Evolutionary conservation across 2,329 filamentous ascomycete species (phyloP).

Genomic region (Colletotrichum salicis): DNA sequence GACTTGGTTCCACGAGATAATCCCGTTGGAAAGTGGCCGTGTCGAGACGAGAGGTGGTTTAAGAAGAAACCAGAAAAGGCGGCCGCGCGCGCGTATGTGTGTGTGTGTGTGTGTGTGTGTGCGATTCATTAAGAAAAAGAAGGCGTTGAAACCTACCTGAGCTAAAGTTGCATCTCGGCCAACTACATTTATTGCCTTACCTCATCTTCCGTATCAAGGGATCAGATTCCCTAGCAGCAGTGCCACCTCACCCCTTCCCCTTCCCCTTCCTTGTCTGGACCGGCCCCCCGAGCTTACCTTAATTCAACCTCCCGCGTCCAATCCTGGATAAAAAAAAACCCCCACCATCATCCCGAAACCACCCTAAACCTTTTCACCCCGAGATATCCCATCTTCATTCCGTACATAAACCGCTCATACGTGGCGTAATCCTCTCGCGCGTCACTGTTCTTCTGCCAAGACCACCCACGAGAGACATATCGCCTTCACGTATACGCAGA

Average conservation of each 20-base stretch:
- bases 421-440: conserved; percentile 4
- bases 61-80: background rate
- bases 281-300: conserved; percentile 33
- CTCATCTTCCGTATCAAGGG: conserved; percentile 35
- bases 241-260: conserved; percentile 33
- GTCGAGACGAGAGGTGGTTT: background rate
- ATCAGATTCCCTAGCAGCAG: conserved; percentile 34
- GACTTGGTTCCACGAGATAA: background rate
- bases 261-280: conserved; percentile 27
- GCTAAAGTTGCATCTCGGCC: conserved; percentile 28
- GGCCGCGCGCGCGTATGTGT: conserved; percentile 15
- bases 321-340: conserved; percentile 17
- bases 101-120: conserved; percentile 9
- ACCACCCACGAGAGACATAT: conserved; percentile 8
- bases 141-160: conserved; percentile 28
- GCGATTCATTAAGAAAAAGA: conserved; percentile 15
- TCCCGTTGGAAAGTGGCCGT: conserved; percentile 15
- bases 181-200: conserved; percentile 30
- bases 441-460: conserved; percentile 8
- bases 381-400: conserved; percentile 11
- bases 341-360: conserved; percentile 24
- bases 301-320: conserved; percentile 36
- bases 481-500: conserved; percentile 28
- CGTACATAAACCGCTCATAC: conserved; percentile 2
- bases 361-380: conserved; percentile 14